Percentiles rank a stretch among this genome's conserved stretches.
phyloP scores from a whole-genome alignment of 1,284 basidiomycete species.

The Sporisorium iseilematis-ciliati region DNA sequence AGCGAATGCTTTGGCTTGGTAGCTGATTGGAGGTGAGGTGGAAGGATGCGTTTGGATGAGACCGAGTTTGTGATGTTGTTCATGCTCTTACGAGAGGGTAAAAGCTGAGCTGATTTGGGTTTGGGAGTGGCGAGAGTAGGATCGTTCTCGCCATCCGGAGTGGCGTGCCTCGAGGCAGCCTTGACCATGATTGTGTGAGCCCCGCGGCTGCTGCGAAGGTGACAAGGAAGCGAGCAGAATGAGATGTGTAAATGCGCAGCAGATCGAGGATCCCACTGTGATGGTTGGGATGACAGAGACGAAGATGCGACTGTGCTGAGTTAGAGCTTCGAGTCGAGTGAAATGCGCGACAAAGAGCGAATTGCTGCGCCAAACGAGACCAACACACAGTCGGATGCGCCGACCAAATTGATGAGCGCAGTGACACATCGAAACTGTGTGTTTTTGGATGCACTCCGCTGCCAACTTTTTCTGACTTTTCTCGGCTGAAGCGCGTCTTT shows the following conservation, averaged over 20 bases:
- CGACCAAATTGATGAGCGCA: no score
- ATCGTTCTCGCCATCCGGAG: slow-evolving; percentile 43
- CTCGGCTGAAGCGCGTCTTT: not conserved
- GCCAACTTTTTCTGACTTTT: slow-evolving; percentile 1
- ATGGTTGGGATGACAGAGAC: no score
- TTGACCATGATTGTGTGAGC: slow-evolving; percentile 17
- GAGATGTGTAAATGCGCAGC: no score
- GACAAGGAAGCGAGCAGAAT: not conserved
- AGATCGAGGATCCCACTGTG: no score
- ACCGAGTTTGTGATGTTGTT: slow-evolving; percentile 47
- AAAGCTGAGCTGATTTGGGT: slow-evolving; percentile 17
- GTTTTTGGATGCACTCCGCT: slow-evolving; percentile 3
- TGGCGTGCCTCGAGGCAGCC: slow-evolving; percentile 28
- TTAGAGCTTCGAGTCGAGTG: no score
- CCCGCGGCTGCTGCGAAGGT: not conserved
- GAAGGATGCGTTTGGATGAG: slow-evolving; percentile 36
- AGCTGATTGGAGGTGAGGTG: slow-evolving; percentile 30
- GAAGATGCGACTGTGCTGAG: no score
- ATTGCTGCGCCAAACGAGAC: not conserved
- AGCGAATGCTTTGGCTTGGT: slow-evolving; percentile 14
- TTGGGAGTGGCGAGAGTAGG: slow-evolving; percentile 29
- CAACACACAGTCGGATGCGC: not conserved
- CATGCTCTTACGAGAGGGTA: slow-evolving; percentile 36
- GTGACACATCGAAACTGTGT: not conserved
- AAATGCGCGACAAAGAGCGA: no score